Evolutionary conservation across 352 stramenopile genomes (phyloP), one percentile per base, ranked within the genome.

Genomic region (Pythium phragmiticola): DNA sequence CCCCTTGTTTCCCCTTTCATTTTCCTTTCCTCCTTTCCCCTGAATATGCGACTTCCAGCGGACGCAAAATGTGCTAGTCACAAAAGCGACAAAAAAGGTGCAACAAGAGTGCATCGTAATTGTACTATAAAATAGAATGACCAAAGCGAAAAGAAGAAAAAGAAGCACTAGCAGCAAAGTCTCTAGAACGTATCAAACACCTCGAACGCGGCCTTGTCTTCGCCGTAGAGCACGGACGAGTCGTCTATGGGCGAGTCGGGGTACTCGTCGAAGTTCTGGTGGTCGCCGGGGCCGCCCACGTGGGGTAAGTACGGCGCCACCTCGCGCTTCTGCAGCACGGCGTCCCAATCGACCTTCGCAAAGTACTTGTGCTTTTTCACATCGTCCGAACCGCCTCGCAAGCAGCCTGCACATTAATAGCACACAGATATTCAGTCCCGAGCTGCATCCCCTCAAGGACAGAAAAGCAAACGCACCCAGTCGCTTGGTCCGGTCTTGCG

Each of bases 291-390:
- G 4, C 88, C 88, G 2, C 77, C 72, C 21, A 97, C 80, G 23
- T 87, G 81, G 14, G 92, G 92, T 48, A 97, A 55, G 58, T 97
- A 97, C 56, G 88, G 88, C 55, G 91, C 74, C 28, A 80, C 65
- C 43, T 94, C 84, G 34, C 82, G 78, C 57, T 80, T 78, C 50
- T 86, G 66, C 45, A 94, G 83, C 56, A 95, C 78, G 2, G 82
- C 68, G 61, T 96, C 79, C 84, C 85, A 97, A 67, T 96, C 81
- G 42, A 96, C 76, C 58, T 85, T 92, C 13, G 67, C 66, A 59
- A 97, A 96, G 81, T 95, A 97, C 77, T 97, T 97, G 82, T 97
- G 89, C 68, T 95, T 92, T 72, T 96, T 95, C 43, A 98, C 85
- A 60, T 94, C 87, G 26, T 94, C 82, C 5, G 89, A 92, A 17